Evolutionary conservation across 1,284 basidiomycete species (phyloP).

Genomic region (Baeospora myosura): DNA sequence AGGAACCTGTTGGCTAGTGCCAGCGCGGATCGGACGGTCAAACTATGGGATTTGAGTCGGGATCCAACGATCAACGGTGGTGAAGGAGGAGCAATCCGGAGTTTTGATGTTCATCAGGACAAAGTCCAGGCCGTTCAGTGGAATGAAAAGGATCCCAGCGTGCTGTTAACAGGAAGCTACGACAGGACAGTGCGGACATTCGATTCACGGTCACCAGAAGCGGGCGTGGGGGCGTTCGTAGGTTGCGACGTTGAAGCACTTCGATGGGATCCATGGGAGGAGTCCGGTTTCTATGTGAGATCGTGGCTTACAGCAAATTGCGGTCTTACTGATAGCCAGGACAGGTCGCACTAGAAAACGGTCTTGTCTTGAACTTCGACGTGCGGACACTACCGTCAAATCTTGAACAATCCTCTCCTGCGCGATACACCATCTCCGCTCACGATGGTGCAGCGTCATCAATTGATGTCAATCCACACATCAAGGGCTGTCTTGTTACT

Average conservation of each 20-base stretch:
- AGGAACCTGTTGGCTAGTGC: conserved; percentile 89
- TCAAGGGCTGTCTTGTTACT: conserved; percentile 87
- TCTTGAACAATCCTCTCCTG: conserved; percentile 50
- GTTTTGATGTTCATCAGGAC: conserved; percentile 86
- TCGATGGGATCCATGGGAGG: conserved; percentile 94
- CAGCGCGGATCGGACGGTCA: conserved; percentile 92
- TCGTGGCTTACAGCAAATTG: background rate
- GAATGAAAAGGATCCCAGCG: conserved; percentile 83
- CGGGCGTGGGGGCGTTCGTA: conserved; percentile 72
- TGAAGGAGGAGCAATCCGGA: conserved; percentile 66
- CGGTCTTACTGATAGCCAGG: background rate
- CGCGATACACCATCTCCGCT: conserved; percentile 86
- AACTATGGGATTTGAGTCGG: conserved; percentile 92
- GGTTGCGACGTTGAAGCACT: conserved; percentile 91
- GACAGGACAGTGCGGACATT: conserved; percentile 92
- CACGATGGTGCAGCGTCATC: conserved; percentile 93
- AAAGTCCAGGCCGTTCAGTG: conserved; percentile 98
- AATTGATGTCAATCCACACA: conserved; percentile 86
- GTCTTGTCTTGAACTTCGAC: conserved; percentile 88
- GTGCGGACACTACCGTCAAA: conserved; percentile 73
- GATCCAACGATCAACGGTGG: conserved; percentile 48
- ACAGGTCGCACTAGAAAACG: conserved; percentile 89
- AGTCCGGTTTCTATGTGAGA: conserved; percentile 80
- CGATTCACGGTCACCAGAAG: conserved; percentile 80
- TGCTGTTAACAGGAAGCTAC: conserved; percentile 88